Evolutionary conservation across 2,329 filamentous ascomycete species (phyloP).

Genomic region (Ophiostoma himal-ulmi): DNA sequence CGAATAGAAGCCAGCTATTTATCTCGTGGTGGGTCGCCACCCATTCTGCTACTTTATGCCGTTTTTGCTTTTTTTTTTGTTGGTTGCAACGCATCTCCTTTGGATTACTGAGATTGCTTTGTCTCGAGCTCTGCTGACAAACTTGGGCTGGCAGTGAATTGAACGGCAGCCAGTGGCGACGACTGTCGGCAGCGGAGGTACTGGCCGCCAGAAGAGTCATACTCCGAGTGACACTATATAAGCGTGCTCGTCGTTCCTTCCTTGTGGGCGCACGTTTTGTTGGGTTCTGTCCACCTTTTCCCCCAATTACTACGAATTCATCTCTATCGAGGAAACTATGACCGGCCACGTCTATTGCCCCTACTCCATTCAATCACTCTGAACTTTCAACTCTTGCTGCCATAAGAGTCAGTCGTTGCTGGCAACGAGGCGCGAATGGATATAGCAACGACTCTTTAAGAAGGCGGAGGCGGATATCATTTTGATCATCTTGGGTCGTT

Average conservation of each 20-base stretch:
- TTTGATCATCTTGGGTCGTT: not conserved
- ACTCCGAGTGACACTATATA: not conserved
- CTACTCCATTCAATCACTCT: not conserved
- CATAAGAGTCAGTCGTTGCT: not conserved
- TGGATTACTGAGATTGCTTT: not conserved
- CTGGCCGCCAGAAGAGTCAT: slow-evolving; percentile 8
- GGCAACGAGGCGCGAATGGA: slow-evolving; percentile 13
- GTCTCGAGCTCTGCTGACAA: slow-evolving; percentile 3
- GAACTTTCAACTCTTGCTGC: not conserved
- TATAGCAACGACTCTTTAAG: slow-evolving; percentile 16
- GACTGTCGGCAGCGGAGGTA: not conserved
- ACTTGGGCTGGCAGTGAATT: not conserved
- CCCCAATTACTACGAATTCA: not conserved
- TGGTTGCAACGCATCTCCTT: not conserved
- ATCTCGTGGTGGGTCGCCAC: slow-evolving; percentile 16
- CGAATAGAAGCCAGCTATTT: slow-evolving; percentile 20
- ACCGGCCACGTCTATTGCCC: not conserved
- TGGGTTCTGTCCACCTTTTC: not conserved
- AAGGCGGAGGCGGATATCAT: slow-evolving; percentile 24
- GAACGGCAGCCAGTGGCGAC: not conserved
- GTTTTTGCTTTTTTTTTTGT: not conserved
- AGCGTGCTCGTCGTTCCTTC: slow-evolving; percentile 1
- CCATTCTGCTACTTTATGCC: not conserved
- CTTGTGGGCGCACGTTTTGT: not conserved
- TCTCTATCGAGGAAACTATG: not conserved